phyloP scores from a whole-genome alignment of 768 basidiomycete genomes.

The Leccinum pellstonianum region DNA sequence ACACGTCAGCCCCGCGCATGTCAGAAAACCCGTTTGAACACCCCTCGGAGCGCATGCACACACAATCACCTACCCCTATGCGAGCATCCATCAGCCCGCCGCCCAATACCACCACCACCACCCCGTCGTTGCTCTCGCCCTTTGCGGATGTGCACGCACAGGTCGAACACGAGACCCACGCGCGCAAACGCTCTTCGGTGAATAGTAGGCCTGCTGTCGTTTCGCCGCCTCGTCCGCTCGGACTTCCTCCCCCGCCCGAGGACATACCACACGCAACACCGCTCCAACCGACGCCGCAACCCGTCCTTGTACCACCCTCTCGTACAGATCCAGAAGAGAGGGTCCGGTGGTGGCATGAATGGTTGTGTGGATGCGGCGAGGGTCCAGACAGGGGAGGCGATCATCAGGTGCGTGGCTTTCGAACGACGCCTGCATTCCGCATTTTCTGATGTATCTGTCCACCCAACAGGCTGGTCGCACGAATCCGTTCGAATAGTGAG shows the following conservation, averaged over 20 bases:
- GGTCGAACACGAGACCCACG: neutral
- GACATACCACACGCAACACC: slow-evolving; percentile 37
- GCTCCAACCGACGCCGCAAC: slow-evolving; percentile 37
- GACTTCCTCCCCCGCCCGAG: slow-evolving; percentile 47
- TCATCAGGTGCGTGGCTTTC: slow-evolving; percentile 52
- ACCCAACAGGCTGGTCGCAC: slow-evolving; percentile 64
- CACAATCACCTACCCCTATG: neutral
- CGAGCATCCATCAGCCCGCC: neutral
- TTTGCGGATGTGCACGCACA: slow-evolving; percentile 40
- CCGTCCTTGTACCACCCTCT: slow-evolving; percentile 28
- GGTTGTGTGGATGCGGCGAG: slow-evolving; percentile 79
- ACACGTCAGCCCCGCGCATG: neutral
- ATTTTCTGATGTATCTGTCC: neutral
- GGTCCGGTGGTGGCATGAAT: slow-evolving; percentile 81
- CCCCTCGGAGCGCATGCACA: slow-evolving; percentile 19
- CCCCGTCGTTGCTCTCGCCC: slow-evolving; percentile 20
- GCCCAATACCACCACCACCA: neutral
- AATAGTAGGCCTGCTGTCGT: slow-evolving; percentile 15
- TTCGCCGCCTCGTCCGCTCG: slow-evolving; percentile 57
- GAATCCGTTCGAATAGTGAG: slow-evolving; percentile 51
- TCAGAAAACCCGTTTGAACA: slow-evolving; percentile 48
- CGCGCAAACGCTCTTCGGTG: slow-evolving; percentile 4
- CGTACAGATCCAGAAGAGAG: slow-evolving; percentile 25
- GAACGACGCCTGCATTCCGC: neutral
- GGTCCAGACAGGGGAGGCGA: slow-evolving; percentile 73